phyloP scores from a whole-genome alignment of 345 rosid genomes.

The Gossypium raimondii region DNA sequence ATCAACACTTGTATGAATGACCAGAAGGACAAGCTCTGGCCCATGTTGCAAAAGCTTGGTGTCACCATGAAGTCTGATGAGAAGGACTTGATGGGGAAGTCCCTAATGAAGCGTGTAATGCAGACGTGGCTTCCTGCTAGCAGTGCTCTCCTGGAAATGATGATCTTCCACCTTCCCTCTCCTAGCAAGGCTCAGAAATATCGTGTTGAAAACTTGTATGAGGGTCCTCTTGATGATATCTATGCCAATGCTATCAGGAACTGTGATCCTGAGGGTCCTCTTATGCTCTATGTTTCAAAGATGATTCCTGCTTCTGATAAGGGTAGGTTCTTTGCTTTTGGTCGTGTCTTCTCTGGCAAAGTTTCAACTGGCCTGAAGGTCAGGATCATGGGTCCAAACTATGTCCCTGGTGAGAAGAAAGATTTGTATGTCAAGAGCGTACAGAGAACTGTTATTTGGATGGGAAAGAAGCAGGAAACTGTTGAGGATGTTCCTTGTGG shows the following conservation, averaged over 20 bases:
- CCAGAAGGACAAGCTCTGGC: slow-evolving; percentile 68
- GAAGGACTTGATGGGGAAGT: too few species aligned
- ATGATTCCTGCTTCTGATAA: too few species aligned
- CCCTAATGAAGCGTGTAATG: too few species aligned
- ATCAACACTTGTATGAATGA: slow-evolving; percentile 53
- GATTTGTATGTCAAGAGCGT: too few species aligned
- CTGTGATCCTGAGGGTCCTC: too few species aligned
- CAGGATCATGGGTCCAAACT: slow-evolving; percentile 80
- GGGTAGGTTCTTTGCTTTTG: too few species aligned
- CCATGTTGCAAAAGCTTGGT: slow-evolving; percentile 57
- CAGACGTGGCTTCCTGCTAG: slow-evolving; percentile 65
- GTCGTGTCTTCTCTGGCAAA: too few species aligned
- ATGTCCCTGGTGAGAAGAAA: slow-evolving; percentile 28
- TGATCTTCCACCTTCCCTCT: slow-evolving; percentile 56
- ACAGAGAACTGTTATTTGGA: slow-evolving; percentile 58
- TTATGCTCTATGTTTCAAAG: too few species aligned
- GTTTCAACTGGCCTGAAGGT: slow-evolving; percentile 65
- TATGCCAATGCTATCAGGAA: slow-evolving; percentile 23
- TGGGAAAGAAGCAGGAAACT: slow-evolving; percentile 57
- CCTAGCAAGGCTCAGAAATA: slow-evolving; percentile 46
- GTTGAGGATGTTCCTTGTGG: slow-evolving; percentile 32
- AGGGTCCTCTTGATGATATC: slow-evolving; percentile 44
- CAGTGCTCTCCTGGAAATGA: slow-evolving; percentile 60
- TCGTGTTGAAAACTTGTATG: slow-evolving; percentile 71
- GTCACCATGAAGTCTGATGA: slow-evolving; percentile 44